Evolutionary conservation across 345 rosid genomes (phyloP), one percentile per base, ranked within the genome.

Genomic region (Pugionium cornutum): DNA sequence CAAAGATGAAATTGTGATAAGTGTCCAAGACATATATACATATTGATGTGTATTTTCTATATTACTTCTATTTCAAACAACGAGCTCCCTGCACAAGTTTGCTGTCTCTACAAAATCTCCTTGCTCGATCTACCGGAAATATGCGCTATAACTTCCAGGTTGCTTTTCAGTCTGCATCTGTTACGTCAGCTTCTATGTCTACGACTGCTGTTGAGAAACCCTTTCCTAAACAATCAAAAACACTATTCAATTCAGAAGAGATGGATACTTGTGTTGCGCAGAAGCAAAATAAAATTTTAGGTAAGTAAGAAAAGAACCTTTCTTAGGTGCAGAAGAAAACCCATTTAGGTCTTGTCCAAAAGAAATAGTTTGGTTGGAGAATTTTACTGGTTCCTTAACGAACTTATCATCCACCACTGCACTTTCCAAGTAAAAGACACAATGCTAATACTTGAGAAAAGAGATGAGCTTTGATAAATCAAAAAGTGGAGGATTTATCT

Each of bases 141-240:
- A 66, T 25, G 53, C 7, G 53, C 53, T 44, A 34, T 53, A 40
- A 29, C 49, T 40, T 30, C 18, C 0, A 0, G 26, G 37, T 46
- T 2, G 66, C n/a, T 44, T 59, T 63, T 89, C 77, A 89, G 58
- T 92, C 96, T 31, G 69, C 92, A 70, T 92, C 98, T 71, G 81
- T 87, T 7, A 89, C 79, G 79, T 92, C 96, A 6, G 96, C 97
- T 76, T 92, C 98, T 53, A 89, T 74, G 58, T 92, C 98, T 49
- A 89, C 91, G 37, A 89, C 62, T 9, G 84, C 80, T 10, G 82
- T 72, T 26, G 92, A 79, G 73, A 80, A 79, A 9, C 74, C 78
- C 48, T 72, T 84, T 58, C 86, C 95, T 89, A 75, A 64, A 74
- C 59, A 47, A 65, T 67, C 52, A 69, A 32, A 46, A 4, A 67